A percentile compares a stretch with the other conserved stretches of the same genome.
These are phyloP conservation scores for Apocynum venetum DNA, from an alignment of 257 asterid species.

Conservation along the genomic window DNA sequence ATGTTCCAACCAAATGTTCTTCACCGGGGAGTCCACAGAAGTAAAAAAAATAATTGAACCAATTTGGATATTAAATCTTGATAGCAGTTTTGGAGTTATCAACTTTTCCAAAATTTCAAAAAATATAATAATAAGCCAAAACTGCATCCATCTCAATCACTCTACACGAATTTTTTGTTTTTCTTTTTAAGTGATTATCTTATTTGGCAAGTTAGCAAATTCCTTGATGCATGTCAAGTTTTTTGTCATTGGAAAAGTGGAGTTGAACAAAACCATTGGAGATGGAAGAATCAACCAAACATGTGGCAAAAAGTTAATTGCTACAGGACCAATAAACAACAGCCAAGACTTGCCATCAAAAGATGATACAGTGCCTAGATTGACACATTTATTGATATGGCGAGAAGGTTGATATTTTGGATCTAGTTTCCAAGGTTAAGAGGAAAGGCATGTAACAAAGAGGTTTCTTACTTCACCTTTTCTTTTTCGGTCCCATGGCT, in stretches of 20 bases:
- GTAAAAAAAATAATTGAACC: neutral
- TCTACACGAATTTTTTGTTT: neutral
- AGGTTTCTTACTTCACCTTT: neutral
- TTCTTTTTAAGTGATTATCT: neutral
- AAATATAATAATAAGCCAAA: neutral
- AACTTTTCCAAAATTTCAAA: neutral
- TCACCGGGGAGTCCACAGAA: neutral
- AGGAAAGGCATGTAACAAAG: neutral
- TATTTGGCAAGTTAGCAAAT: too few relatives aligned
- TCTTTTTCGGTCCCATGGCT: neutral
- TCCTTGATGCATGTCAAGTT: too few relatives aligned
- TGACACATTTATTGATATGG: neutral
- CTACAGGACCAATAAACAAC: neutral
- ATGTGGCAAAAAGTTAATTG: too few relatives aligned
- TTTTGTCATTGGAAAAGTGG: too few relatives aligned
- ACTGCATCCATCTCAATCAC: neutral
- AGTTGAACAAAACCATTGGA: too few relatives aligned
- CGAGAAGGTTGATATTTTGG: neutral
- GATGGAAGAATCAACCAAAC: too few relatives aligned
- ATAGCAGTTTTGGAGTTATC: neutral
- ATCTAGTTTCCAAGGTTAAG: neutral
- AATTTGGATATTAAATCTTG: neutral
- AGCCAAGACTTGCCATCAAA: neutral
- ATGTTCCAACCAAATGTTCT: neutral
- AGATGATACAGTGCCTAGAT: neutral